Base-by-base conservation (phyloP, 2,329 filamentous ascomycete species). In the Fusarium nematophilum region DNA sequence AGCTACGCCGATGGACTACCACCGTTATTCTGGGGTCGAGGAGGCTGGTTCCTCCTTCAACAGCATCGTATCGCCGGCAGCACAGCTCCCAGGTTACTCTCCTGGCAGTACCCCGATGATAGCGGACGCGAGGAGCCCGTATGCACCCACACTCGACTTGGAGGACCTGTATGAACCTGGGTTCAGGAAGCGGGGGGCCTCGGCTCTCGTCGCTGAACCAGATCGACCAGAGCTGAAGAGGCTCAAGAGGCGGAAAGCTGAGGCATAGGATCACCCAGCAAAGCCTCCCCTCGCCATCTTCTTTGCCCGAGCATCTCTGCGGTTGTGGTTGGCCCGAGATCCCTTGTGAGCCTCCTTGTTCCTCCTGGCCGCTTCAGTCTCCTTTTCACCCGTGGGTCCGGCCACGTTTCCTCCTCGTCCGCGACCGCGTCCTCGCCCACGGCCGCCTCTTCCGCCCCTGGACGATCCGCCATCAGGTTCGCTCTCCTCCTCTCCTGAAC, bases 291-390 rank as follows among this genome's bases (percentile, higher is more conserved):
- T 80, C 11, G 83, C 84, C 85, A 89, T 87, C 76, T 90, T 90
- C 69, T 76, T 86, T 10, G 86, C 86, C 29, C 85, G 78, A 56
- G 83, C 83, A 70, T 96, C 90, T 43, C 92, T 84, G 21, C 93
- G 86, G 73, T 92, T 95, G 72, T 97, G 93, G 71, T 97, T 97
- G 26, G 92, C 93, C 57, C 90, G 82, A 17, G 90, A 91, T 3
- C 88, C 83, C 74, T 97, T 97, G 65, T 88, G 90, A 21, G 90
- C 87, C 71, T 96, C 93, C 72, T 97, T 97, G 59, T 85, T 83
- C 67, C 88, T 83, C 64, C 92, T 83, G 9, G 90, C 89, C 48
- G 80, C 77, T 64, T 92, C 87, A 1, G 90, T 93, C n/a, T 83
- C 84, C 65, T 86, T 86, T n/a, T 91, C 89, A 6, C 86, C 84